Evolutionary conservation across 768 basidiomycete genomes (phyloP).

Genomic region (Erythrobasidium yunnanense): DNA sequence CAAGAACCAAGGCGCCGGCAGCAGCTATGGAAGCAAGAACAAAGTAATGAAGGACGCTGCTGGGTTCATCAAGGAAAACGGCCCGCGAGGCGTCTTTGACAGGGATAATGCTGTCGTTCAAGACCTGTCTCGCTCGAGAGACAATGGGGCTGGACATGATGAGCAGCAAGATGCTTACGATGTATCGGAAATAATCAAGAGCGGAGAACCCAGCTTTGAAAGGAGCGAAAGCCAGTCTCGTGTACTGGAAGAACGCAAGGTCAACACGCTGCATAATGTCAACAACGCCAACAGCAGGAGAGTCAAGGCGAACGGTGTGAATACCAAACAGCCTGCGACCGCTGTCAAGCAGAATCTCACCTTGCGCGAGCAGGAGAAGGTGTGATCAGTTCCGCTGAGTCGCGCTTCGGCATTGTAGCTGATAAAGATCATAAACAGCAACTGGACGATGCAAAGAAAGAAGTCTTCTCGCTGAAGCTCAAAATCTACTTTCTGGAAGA

Average conservation of each 20-base stretch:
- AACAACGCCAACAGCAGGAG: background rate
- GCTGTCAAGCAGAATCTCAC: constrained; percentile 49
- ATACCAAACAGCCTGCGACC: background rate
- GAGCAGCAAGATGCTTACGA: background rate
- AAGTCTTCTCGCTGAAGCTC: constrained; percentile 92
- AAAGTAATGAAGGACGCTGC: constrained; percentile 10
- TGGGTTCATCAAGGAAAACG: constrained; percentile 9
- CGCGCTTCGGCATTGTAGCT: no score
- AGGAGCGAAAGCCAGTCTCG: constrained; percentile 10
- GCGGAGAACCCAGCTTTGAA: constrained; percentile 14
- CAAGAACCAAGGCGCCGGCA: background rate
- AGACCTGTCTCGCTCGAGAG: constrained; percentile 10
- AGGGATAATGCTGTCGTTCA: constrained; percentile 3
- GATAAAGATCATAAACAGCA: constrained; percentile 49
- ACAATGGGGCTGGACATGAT: background rate
- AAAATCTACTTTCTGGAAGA: constrained; percentile 93
- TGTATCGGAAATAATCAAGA: constrained; percentile 2
- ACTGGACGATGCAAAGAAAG: constrained; percentile 88
- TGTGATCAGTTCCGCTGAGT: constrained; percentile 42
- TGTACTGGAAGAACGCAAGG: background rate
- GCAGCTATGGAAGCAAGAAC: background rate
- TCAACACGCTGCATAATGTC: background rate
- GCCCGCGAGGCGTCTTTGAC: constrained; percentile 11
- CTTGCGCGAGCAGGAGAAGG: constrained; percentile 92
- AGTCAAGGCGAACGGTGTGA: no score